These are phyloP conservation scores for Monilinia fructigena DNA, from an alignment of 2,329 filamentous ascomycete species.

Conservation along the genomic window DNA sequence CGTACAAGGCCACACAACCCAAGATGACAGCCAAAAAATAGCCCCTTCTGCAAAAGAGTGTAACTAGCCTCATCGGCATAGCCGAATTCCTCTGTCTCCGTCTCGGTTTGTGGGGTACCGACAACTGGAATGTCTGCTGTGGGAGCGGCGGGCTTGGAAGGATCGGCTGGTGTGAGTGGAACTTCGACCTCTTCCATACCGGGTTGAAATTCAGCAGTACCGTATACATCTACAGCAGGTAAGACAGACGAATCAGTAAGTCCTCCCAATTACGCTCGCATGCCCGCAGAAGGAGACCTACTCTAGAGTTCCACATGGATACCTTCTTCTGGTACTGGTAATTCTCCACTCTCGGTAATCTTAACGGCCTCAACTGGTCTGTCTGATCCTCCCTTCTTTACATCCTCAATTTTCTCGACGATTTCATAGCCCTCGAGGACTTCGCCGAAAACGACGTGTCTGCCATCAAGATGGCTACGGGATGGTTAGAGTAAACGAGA, in stretches of 20 bases:
- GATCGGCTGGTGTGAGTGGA: conserved; percentile 26
- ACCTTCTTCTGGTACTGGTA: conserved; percentile 85
- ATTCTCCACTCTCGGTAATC: conserved; percentile 81
- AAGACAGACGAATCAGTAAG: conserved; percentile 38
- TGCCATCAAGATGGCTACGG: conserved; percentile 73
- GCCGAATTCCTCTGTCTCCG: conserved; percentile 13
- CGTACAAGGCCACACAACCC: conserved; percentile 47
- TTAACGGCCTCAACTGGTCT: conserved; percentile 68
- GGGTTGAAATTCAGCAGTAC: conserved; percentile 38
- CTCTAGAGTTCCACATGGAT: conserved; percentile 84
- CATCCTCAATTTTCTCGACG: conserved; percentile 74
- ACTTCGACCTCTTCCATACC: conserved; percentile 35
- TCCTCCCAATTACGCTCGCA: conserved; percentile 29
- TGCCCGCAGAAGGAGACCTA: conserved; percentile 33
- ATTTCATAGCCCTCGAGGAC: conserved; percentile 83
- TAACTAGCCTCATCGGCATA: conserved; percentile 40
- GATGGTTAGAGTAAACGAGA: conserved; percentile 27
- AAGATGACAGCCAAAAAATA: conserved; percentile 52
- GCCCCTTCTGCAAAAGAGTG: conserved; percentile 50
- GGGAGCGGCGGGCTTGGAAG: conserved; percentile 22
- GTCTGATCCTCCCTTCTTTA: conserved; percentile 63
- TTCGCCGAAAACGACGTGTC: conserved; percentile 86
- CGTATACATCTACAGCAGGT: conserved; percentile 36
- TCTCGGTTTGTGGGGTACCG: conserved; percentile 8
- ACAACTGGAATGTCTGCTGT: conserved; percentile 31